Conservation (phyloP, 495 filamentous ascomycete species). For the Penicillium silybi region DNA sequence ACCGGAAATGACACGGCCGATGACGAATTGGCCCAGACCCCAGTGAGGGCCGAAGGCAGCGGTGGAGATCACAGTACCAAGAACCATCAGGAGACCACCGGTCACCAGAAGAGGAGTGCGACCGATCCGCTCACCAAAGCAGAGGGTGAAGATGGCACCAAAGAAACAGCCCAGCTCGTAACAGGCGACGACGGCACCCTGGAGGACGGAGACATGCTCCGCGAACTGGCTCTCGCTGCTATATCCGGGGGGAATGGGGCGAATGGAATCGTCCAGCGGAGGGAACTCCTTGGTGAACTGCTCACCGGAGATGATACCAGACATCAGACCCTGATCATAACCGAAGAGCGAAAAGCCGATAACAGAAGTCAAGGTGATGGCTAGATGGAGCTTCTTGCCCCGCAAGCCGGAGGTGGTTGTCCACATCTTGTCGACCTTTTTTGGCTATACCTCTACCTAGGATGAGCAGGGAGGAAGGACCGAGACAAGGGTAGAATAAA, state of each 20-base stretch:
- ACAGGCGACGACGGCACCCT: slow-evolving; percentile 73
- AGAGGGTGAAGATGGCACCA: slow-evolving; percentile 69
- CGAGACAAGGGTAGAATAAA: neutral
- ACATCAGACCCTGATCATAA: slow-evolving; percentile 72
- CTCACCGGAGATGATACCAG: slow-evolving; percentile 68
- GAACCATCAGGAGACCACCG: slow-evolving; percentile 67
- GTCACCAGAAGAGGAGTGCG: slow-evolving; percentile 57
- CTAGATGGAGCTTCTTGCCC: slow-evolving; percentile 32
- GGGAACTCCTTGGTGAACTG: slow-evolving; percentile 66
- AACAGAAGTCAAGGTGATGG: slow-evolving; percentile 38
- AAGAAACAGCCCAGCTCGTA: slow-evolving; percentile 76
- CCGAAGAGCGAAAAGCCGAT: slow-evolving; percentile 73
- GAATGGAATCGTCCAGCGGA: slow-evolving; percentile 36
- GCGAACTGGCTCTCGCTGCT: slow-evolving; percentile 1
- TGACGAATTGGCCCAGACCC: slow-evolving; percentile 63
- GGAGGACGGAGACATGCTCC: slow-evolving; percentile 60
- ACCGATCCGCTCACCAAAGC: slow-evolving; percentile 63
- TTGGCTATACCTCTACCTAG: neutral
- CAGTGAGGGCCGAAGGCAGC: slow-evolving; percentile 41
- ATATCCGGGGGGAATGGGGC: neutral
- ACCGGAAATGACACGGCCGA: slow-evolving; percentile 68
- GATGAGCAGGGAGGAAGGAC: neutral
- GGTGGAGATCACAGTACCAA: slow-evolving; percentile 69
- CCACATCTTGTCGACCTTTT: slow-evolving; percentile 32
- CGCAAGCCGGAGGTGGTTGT: slow-evolving; percentile 34